Evolutionary conservation across 495 filamentous ascomycete species (phyloP), one percentile per base, ranked within the genome.

Genomic region (Jackrogersella multiformis): DNA sequence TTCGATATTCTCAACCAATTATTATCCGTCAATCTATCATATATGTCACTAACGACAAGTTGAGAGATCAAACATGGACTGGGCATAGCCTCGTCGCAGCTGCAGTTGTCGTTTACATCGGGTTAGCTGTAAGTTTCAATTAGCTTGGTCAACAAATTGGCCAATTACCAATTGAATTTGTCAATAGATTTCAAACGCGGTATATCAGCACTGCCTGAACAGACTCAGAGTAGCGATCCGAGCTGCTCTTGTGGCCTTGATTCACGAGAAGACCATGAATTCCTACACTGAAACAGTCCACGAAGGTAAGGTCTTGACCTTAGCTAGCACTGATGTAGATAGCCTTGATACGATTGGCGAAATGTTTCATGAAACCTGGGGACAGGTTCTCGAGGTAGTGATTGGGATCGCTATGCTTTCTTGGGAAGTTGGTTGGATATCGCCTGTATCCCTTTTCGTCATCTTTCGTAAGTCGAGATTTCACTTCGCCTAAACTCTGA

Each of bases 1-100:
- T 91, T 67, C 86, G 82, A 35, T 86, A 88, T 53, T 82, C 81
- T 10, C 89, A 91, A 63, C 87, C 88, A 9, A 70, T 87, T 32
- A 76, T 92, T 2, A 84, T 91, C 10, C 79, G 84, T 24, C 74
- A 81, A 13, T 78, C 84, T 0, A 82, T 91, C 12, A 66, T 66
- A 13, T 87, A 81, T 49, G 81, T 84, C 8, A 70, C 76, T 23
- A 68, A 79, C 1, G 23, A 54, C 21, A 10, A 18, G 34, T 62
- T 48, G 35, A 71, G 10, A 71, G 73, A 4, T 74, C 61, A 45
- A 39, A 51, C 6, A 69, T 73, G 51, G 76, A 77, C 18, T 74
- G 82, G 83, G 41, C 85, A 86, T 71, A 85, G 83, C 20, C 69
- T 91, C 23, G 82, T 90, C 38, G 78, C 85, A 1, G 81, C 84